Percentiles rank a stretch among this genome's conserved stretches.
Conservation (phyloP, 192 early-diverging fungal species). For the Umbelopsis ramanniana region DNA sequence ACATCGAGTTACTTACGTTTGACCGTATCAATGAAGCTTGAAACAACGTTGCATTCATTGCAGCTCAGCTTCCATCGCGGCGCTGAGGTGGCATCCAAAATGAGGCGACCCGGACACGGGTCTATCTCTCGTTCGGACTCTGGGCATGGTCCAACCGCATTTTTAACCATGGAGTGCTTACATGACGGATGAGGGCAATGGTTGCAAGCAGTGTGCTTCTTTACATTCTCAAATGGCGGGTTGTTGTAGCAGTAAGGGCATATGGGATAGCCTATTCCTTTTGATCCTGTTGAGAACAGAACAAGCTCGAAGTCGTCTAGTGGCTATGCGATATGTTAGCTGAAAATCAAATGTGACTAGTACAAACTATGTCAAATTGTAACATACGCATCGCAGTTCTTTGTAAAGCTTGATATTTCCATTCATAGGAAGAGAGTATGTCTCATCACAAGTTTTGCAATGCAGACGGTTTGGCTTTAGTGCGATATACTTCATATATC, state of each 20-base stretch:
- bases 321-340: conserved; percentile 30
- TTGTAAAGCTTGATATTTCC: conserved; percentile 54
- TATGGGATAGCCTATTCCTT: conserved; percentile 57
- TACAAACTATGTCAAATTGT: neutral
- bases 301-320: conserved; percentile 60
- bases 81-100: conserved; percentile 56
- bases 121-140: conserved; percentile 28
- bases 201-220: conserved; percentile 55
- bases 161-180: conserved; percentile 49
- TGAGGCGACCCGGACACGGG: conserved; percentile 42
- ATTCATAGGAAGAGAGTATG: conserved; percentile 51
- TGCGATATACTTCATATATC: conserved; percentile 54
- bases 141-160: conserved; percentile 49
- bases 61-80: conserved; percentile 59
- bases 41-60: conserved; percentile 56
- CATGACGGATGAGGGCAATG: conserved; percentile 56
- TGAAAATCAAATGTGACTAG: neutral
- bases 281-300: conserved; percentile 57
- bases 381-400: conserved; percentile 43
- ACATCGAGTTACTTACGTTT: conserved; percentile 34
- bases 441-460: conserved; percentile 56
- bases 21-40: conserved; percentile 48
- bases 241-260: conserved; percentile 61
- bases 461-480: conserved; percentile 51
- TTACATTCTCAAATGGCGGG: conserved; percentile 56